Base-by-base conservation (phyloP, 73 alveolate genomes). In the Paramecium sexaurelia region DNA sequence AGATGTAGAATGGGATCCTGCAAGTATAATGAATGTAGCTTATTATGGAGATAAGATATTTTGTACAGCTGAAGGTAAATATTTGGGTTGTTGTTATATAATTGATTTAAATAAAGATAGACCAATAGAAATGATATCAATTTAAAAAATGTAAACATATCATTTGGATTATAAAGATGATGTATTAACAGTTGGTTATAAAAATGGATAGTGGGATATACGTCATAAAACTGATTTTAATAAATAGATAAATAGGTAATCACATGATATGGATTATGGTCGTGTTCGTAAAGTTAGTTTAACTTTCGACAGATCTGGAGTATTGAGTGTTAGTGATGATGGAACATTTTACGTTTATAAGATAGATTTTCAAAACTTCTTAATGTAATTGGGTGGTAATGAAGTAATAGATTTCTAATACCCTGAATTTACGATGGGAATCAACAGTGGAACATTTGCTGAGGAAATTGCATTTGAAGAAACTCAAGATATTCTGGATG, bases 1-100 rank as follows among this genome's bases (percentile, higher is more conserved):
- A 71, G 98, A 96, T 47, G 98, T 93, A 27, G 99, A 96, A 67
- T 96, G 99, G 99, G 98, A 96, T 43, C 98, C 99, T 15, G 99
- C 94, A 32, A 89, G 97, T 7, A 94, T 96, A 40, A 47, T 87
- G 27, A 82, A 95, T 26, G 92, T 87, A 32, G 68, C 47, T 55
- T 95, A 95, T 84, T 41, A 57, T 51, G 91, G 87, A 32, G 97
- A 95, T 55, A 92, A 94, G 85, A 32, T 96, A 61, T 20, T 96
- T 7, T 85, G 94, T 9, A 57, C 98, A 3, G 96, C 96, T 13
- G 82, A 75, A n/a, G 99, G 98, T 1, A 94, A 84, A 24, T 96
- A 86, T 85, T 20, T 89, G 47, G 98, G 97, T n/a, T 94, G 55
- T 84, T 51, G 95, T 61, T 96, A 96, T 55, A 78, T 95, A 45